Conservation (phyloP, 2,329 filamentous ascomycete genomes). For the Triangularia verruculosa region DNA sequence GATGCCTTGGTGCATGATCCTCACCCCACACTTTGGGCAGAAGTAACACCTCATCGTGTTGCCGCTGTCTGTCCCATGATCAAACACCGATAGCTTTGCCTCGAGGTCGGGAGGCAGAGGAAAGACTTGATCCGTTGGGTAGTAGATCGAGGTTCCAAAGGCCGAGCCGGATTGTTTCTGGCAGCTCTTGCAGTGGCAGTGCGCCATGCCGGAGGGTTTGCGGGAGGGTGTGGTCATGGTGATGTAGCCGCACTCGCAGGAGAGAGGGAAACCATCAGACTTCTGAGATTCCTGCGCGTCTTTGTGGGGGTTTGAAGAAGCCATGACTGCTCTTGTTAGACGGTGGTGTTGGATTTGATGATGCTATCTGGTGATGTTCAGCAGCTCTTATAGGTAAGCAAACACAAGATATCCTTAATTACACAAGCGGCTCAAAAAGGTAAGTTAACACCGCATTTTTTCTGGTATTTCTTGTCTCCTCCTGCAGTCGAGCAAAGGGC, state of each 20-base stretch:
- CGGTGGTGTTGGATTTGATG: too few relatives aligned
- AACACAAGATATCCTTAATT: not conserved
- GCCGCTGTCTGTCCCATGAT: conserved; percentile 39
- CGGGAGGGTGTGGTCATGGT: not conserved
- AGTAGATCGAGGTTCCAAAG: conserved; percentile 46
- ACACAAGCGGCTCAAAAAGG: not conserved
- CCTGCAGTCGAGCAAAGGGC: not conserved
- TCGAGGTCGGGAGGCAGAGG: conserved; percentile 36
- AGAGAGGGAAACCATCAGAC: conserved; percentile 4
- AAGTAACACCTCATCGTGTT: conserved; percentile 44
- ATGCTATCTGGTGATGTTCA: not conserved
- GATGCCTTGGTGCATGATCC: conserved; percentile 32
- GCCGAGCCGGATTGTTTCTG: conserved; percentile 45
- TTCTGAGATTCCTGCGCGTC: too few relatives aligned
- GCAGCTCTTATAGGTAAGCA: too few relatives aligned
- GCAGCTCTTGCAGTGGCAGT: conserved; percentile 48
- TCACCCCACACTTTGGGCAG: conserved; percentile 38
- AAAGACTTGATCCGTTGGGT: conserved; percentile 40
- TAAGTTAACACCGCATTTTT: not conserved
- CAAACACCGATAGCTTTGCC: conserved; percentile 37
- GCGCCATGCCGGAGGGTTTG: conserved; percentile 37
- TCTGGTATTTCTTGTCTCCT: not conserved
- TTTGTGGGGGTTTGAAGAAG: not conserved
- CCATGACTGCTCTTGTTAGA: not conserved
- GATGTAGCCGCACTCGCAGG: conserved; percentile 17